Evolutionary conservation across 352 stramenopile genomes (phyloP).

Genomic region (Phytopythium litorale): DNA sequence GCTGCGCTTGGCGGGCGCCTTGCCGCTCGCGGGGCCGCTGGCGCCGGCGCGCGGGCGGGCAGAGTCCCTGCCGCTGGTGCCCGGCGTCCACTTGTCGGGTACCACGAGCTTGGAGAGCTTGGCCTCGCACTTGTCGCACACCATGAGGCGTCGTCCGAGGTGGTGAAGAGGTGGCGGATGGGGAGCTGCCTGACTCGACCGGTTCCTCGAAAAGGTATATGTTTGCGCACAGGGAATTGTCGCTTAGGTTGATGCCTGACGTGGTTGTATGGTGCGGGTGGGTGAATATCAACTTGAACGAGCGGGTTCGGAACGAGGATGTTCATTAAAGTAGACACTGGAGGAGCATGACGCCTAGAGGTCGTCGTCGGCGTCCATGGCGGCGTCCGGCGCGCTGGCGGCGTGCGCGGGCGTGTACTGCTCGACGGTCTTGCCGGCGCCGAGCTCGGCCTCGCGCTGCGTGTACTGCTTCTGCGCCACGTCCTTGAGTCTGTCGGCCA

Average conservation of each 20-base stretch:
- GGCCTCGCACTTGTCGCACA: conserved; percentile 71
- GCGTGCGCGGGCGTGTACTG: conserved; percentile 58
- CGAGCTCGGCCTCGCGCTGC: conserved; percentile 77
- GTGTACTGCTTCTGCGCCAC: conserved; percentile 89
- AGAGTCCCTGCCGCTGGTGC: conserved; percentile 57
- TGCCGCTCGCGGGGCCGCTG: conserved; percentile 52
- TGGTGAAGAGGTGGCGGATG: background rate
- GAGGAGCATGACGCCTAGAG: conserved; percentile 26
- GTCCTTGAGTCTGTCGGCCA: conserved; percentile 65
- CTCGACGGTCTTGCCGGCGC: conserved; percentile 67
- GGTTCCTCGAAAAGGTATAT: background rate
- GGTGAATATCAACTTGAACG: background rate
- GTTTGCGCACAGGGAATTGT: background rate
- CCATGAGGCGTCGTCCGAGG: conserved; percentile 24
- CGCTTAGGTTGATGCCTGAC: conserved; percentile 2
- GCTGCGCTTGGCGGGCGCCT: conserved; percentile 41
- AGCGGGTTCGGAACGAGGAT: background rate
- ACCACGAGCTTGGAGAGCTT: conserved; percentile 78
- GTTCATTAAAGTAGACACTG: conserved; percentile 16
- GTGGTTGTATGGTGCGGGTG: no score
- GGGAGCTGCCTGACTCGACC: background rate
- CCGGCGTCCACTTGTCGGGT: conserved; percentile 70
- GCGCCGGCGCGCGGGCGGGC: conserved; percentile 35
- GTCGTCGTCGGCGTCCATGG: conserved; percentile 50
- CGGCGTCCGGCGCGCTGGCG: conserved; percentile 22